Evolutionary conservation across 2,329 filamentous ascomycete genomes (phyloP).

Genomic region (Beauveria bassiana): DNA sequence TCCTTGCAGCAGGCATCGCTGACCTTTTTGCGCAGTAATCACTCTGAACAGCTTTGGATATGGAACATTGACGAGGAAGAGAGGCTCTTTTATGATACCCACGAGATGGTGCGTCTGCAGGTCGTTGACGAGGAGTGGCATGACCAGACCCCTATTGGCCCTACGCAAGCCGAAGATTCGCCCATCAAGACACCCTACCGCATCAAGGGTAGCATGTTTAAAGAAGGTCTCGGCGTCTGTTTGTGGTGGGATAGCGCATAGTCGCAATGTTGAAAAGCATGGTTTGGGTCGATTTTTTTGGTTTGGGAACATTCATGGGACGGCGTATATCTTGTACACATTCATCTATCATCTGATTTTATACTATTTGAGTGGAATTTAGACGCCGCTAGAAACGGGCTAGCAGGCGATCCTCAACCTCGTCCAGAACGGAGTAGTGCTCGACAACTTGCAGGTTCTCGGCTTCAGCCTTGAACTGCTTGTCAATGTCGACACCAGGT

Average conservation of each 20-base stretch:
- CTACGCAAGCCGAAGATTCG: conserved; percentile 52
- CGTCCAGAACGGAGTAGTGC: conserved; percentile 84
- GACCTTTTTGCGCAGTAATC: conserved; percentile 45
- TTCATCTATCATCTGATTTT: conserved; percentile 19
- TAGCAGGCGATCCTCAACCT: conserved; percentile 78
- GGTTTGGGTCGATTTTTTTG: not conserved
- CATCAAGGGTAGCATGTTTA: conserved; percentile 58
- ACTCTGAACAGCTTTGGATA: conserved; percentile 72
- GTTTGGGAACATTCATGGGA: conserved; percentile 13
- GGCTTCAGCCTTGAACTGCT: conserved; percentile 84
- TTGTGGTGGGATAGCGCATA: conserved; percentile 51
- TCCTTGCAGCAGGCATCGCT: not conserved
- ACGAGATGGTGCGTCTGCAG: conserved; percentile 80
- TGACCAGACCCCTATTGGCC: conserved; percentile 70
- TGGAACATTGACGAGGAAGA: conserved; percentile 66
- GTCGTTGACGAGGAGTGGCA: conserved; percentile 86
- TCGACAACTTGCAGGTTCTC: conserved; percentile 95
- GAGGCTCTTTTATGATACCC: conserved; percentile 78
- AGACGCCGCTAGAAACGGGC: conserved; percentile 34
- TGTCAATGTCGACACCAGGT: conserved; percentile 89
- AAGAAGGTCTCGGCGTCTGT: conserved; percentile 53
- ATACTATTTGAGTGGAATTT: conserved; percentile 13
- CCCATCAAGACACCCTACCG: conserved; percentile 63
- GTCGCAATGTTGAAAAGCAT: not conserved
- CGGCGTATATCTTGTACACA: conserved; percentile 16